Evolutionary conservation across 176 grass and related monocot genomes (phyloP).

Genomic region (Carex kokanica): DNA sequence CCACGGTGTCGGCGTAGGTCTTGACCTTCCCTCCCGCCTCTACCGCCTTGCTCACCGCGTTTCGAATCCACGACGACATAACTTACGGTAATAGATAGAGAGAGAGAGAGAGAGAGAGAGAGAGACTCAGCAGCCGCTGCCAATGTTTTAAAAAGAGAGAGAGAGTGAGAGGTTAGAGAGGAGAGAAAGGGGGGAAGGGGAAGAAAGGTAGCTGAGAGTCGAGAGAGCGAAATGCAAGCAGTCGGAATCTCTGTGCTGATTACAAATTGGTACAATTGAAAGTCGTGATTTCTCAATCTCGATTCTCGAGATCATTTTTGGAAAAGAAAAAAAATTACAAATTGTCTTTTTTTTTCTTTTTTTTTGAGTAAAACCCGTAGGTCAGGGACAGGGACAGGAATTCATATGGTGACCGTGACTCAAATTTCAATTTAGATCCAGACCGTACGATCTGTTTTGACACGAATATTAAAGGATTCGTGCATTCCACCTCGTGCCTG

Average conservation of each 20-base stretch:
- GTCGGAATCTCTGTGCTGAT: neutral
- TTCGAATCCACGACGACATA: conserved; percentile 91
- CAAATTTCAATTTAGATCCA: too few relatives aligned
- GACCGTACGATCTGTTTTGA: too few relatives aligned
- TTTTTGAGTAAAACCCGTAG: too few relatives aligned
- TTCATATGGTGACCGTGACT: too few relatives aligned
- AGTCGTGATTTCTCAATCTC: too few relatives aligned
- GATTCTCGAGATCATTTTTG: too few relatives aligned
- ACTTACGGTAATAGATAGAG: neutral
- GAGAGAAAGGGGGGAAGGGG: neutral
- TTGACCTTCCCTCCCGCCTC: conserved; percentile 84
- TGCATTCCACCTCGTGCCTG: too few relatives aligned
- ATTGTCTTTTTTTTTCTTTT: too few relatives aligned
- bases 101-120: neutral
- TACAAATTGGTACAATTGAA: too few relatives aligned
- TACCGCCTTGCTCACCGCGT: conserved; percentile 87
- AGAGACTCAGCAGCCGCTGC: neutral
- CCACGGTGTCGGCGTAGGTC: conserved; percentile 90
- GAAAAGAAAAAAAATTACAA: too few relatives aligned
- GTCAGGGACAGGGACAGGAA: too few relatives aligned
- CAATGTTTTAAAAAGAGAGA: neutral
- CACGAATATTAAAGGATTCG: too few relatives aligned
- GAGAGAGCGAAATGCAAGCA: neutral
- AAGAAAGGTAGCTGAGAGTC: conserved; percentile 7
- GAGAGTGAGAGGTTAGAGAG: neutral